Base-by-base conservation (phyloP, 257 asterid species). In the Gardenia jasminoides region DNA sequence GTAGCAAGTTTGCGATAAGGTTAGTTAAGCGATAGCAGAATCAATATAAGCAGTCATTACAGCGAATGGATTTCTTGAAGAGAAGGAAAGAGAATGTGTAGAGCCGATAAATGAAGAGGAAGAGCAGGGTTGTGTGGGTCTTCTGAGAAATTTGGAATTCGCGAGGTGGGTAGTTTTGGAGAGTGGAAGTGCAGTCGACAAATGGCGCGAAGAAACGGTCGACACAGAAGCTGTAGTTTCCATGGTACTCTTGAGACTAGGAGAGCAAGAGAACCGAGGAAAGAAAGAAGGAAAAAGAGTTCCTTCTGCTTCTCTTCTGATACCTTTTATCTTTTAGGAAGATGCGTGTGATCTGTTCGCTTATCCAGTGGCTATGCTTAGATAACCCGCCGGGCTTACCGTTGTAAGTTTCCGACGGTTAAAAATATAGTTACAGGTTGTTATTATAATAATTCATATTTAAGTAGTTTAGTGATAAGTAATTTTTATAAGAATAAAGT, bases 171-270 rank as follows among this genome's bases (percentile, higher is more conserved):
- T 47, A 47, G 86, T 16, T 67, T 73, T 76, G 44, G 81, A 78
- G 39, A 81, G 67, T 69, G 86, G 88, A 74, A 88, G 81, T 47
- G 87, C 83, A 33, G 87, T 78, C 2, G 82, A 80, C 80, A 88
- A 87, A 87, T 88, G 93, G 93, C 87, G 92, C 82, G 91, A 87
- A 79, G 87, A 70, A 85, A 89, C 87, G 76, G 92, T 80, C n/a
- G 92, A 87, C 72, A 91, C 83, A 28, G 85, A 84, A 17, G 89
- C 89, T 24, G 91, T 67, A 76, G 88, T 84, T 86, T 89, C 96
- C 97, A 91, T 93, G 77, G 59, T 74, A 74, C 81, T 52, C n/a
- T 22, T 56, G 10, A 56, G 26, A 56, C 22, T 0, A 19, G 33
- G 20, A 33, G 72, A 4, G 26, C 36, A 22, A 33, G 3, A 47